A percentile compares a stretch with the other conserved stretches of the same genome.
phyloP scores from a whole-genome alignment of 2,329 filamentous ascomycete species.

The Apiospora aurea region DNA sequence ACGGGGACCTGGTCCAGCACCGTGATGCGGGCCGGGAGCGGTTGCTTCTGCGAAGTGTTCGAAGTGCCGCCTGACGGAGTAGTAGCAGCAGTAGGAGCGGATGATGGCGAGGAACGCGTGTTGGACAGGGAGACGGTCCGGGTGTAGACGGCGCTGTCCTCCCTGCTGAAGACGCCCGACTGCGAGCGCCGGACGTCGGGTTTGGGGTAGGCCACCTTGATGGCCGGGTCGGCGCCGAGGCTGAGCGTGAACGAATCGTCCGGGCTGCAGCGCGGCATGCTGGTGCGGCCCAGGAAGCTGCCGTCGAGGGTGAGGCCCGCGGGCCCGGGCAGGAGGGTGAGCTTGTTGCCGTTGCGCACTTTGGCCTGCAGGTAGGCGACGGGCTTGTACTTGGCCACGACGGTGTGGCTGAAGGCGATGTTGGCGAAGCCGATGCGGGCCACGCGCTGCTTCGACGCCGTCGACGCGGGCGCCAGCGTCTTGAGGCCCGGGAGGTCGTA shows the following conservation, averaged over 20 bases:
- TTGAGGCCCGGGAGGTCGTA: conserved; percentile 67
- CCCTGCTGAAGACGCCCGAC: conserved; percentile 57
- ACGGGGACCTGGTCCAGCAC: conserved; percentile 68
- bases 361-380: conserved; percentile 66
- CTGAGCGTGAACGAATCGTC: conserved; percentile 61
- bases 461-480: conserved; percentile 59
- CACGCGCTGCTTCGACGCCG: conserved; percentile 65
- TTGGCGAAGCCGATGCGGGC: conserved; percentile 59
- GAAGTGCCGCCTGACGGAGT: background rate
- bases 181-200: conserved; percentile 60
- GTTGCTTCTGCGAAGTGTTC: background rate
- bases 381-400: conserved; percentile 67
- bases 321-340: conserved; percentile 62
- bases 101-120: conserved; percentile 46
- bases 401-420: conserved; percentile 62
- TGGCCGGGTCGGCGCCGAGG: conserved; percentile 66
- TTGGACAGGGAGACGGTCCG: conserved; percentile 60
- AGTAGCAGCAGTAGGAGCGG: background rate
- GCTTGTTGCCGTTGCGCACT: conserved; percentile 61
- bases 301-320: conserved; percentile 69
- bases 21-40: conserved; percentile 48
- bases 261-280: conserved; percentile 61
- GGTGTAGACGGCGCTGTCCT: conserved; percentile 57
- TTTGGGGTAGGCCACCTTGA: conserved; percentile 62
- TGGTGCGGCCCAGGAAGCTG: conserved; percentile 64